Evolutionary conservation across 1,284 basidiomycete genomes (phyloP).

Genomic region (Trichosporon sp.): DNA sequence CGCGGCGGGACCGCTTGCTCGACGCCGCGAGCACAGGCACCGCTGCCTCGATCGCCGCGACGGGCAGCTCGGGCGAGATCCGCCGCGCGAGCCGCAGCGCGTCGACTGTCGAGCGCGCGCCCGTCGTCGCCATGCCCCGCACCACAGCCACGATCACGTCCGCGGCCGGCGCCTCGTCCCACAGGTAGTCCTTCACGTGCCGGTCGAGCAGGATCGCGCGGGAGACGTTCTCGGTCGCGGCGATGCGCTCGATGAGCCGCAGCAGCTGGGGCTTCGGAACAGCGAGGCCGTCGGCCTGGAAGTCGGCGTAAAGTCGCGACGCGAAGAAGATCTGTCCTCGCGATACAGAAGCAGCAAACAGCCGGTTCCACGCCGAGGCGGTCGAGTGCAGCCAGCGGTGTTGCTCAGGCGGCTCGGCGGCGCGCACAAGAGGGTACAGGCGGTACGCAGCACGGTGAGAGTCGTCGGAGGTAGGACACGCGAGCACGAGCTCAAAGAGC

Average conservation of each 20-base stretch:
- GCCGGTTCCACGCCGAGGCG: slow-evolving; percentile 17
- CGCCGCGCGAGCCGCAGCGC: background rate
- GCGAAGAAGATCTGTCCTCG: slow-evolving; percentile 33
- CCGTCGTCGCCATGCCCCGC: slow-evolving; percentile 23
- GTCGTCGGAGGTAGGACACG: slow-evolving; percentile 9
- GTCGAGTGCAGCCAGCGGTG: slow-evolving; percentile 2
- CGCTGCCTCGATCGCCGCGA: slow-evolving; percentile 12
- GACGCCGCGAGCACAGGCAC: slow-evolving; percentile 23
- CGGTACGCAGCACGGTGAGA: slow-evolving; percentile 23
- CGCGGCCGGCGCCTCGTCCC: slow-evolving; percentile 13
- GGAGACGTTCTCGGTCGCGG: slow-evolving; percentile 19
- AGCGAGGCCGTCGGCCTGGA: slow-evolving; percentile 29
- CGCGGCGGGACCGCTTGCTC: slow-evolving; percentile 10
- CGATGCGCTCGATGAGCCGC: slow-evolving; percentile 29
- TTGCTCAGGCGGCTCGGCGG: background rate
- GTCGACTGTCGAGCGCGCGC: background rate
- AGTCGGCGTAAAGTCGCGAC: slow-evolving; percentile 39
- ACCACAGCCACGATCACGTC: slow-evolving; percentile 29
- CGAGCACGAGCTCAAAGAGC: slow-evolving; percentile 17
- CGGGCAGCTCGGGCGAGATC: slow-evolving; percentile 19
- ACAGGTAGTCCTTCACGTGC: slow-evolving; percentile 39
- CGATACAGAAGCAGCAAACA: slow-evolving; percentile 21
- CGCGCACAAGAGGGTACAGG: slow-evolving; percentile 20
- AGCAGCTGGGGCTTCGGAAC: slow-evolving; percentile 22
- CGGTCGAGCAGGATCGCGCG: slow-evolving; percentile 37